Evolutionary conservation across 1,139 yeast species (phyloP).

Genomic region (Kodamaea sp.): DNA sequence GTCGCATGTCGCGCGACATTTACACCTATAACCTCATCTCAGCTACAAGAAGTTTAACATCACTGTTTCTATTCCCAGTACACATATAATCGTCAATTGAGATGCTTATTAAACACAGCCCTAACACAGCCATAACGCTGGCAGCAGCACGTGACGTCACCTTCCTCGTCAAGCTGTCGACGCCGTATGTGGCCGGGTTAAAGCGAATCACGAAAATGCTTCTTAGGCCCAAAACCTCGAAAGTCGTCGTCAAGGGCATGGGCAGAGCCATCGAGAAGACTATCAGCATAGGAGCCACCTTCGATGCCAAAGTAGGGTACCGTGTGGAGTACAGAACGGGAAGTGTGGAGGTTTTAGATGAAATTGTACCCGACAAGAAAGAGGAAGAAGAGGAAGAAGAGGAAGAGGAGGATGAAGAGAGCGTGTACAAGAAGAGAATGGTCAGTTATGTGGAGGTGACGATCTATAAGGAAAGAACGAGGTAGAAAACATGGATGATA

Average conservation of each 20-base stretch:
- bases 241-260: constrained; percentile 64
- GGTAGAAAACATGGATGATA: too few species aligned
- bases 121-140: constrained; percentile 33
- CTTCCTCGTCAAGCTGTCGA: constrained; percentile 54
- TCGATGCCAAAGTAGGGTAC: constrained; percentile 45
- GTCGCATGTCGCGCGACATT: too few species aligned
- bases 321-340: constrained; percentile 58
- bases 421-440: constrained; percentile 48
- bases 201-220: constrained; percentile 56
- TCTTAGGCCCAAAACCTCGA: constrained; percentile 36
- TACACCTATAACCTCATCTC: background rate
- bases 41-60: too few species aligned
- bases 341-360: constrained; percentile 64
- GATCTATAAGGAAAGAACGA: constrained; percentile 23
- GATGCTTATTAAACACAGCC: constrained; percentile 51
- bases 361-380: constrained; percentile 36
- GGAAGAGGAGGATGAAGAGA: constrained; percentile 34
- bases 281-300: constrained; percentile 52
- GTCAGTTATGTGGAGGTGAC: constrained; percentile 62
- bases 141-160: constrained; percentile 45
- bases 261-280: constrained; percentile 64
- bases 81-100: too few species aligned
- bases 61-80: too few species aligned
- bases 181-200: constrained; percentile 65
- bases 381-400: constrained; percentile 31